Evolutionary conservation across 2,329 filamentous ascomycete species (phyloP).

Genomic region (Akanthomyces lecanii): DNA sequence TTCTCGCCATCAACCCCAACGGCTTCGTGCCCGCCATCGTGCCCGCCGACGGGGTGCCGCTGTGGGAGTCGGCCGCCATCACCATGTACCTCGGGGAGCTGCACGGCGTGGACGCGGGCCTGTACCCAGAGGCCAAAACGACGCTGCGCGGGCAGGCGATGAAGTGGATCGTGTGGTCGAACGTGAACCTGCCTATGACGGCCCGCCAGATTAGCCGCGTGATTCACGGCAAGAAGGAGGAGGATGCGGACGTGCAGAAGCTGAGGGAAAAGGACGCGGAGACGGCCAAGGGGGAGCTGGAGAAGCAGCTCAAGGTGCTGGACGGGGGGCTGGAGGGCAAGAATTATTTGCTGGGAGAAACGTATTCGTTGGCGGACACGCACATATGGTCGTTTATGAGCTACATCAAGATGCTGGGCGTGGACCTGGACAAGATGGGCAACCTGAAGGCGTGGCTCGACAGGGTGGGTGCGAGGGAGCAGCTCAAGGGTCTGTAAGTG

Average conservation of each 20-base stretch:
- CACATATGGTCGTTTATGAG: constrained; percentile 15
- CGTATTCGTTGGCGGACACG: constrained; percentile 13
- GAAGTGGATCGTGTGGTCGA: constrained; percentile 18
- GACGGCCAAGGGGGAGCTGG: constrained; percentile 4
- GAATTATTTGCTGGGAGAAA: constrained; percentile 2
- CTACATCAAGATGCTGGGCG: constrained; percentile 10
- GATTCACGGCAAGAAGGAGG: not conserved
- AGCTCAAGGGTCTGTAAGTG: constrained; percentile 2
- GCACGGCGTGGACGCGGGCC: constrained; percentile 10
- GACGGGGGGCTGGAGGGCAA: not conserved
- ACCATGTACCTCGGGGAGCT: constrained; percentile 15
- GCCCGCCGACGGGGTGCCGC: not conserved
- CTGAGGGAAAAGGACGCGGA: not conserved
- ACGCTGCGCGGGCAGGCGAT: constrained; percentile 13
- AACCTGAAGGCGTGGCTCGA: constrained; percentile 8
- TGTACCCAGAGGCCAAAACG: not conserved
- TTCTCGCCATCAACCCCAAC: constrained; percentile 18
- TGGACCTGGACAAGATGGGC: not conserved
- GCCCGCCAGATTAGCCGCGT: not conserved
- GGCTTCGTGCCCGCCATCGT: constrained; percentile 17
- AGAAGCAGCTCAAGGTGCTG: not conserved
- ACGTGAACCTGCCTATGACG: constrained; percentile 1
- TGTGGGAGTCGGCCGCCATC: constrained; percentile 19
- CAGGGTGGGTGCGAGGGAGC: not conserved
- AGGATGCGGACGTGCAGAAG: not conserved